Percentiles rank a stretch among this genome's conserved stretches.
Conservation (phyloP, 2,329 filamentous ascomycete species). For the Scleromitrula shiraiana region DNA sequence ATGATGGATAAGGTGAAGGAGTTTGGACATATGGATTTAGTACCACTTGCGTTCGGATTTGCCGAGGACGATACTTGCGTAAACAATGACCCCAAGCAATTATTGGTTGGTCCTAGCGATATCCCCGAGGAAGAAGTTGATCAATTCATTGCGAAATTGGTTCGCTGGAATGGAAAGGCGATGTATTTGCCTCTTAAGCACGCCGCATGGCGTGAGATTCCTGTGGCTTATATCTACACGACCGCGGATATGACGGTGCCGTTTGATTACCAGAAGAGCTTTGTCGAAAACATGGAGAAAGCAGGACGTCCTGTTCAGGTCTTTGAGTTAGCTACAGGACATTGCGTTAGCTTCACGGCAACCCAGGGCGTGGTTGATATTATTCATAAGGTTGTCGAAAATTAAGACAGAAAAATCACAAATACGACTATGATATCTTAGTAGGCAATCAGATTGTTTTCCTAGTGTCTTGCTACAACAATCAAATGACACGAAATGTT, state of each 20-base stretch:
- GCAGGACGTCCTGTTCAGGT: slow-evolving; percentile 4
- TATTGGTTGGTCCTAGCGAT: slow-evolving; percentile 3
- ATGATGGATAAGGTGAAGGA: slow-evolving; percentile 14
- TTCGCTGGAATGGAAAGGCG: slow-evolving; percentile 10
- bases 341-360: slow-evolving; percentile 11
- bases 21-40: slow-evolving; percentile 6
- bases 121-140: background rate
- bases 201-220: slow-evolving; percentile 11
- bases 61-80: slow-evolving; percentile 7
- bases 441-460: too few relatives aligned
- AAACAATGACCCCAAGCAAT: slow-evolving; percentile 5
- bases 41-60: slow-evolving; percentile 10
- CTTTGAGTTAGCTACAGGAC: slow-evolving; percentile 9
- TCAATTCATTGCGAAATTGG: slow-evolving; percentile 1
- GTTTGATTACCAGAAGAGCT: slow-evolving; percentile 9
- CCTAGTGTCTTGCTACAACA: too few relatives aligned
- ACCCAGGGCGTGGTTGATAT: slow-evolving; percentile 10
- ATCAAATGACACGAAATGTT: too few relatives aligned
- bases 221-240: slow-evolving; percentile 7
- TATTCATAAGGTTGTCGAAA: slow-evolving; percentile 7
- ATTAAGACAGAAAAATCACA: too few relatives aligned
- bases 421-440: too few relatives aligned
- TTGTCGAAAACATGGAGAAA: slow-evolving; percentile 8
- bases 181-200: slow-evolving; percentile 9
- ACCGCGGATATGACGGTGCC: slow-evolving; percentile 12